Evolutionary conservation across 192 early-diverging fungal genomes (phyloP).

Genomic region (Umbelopsis vinacea): DNA sequence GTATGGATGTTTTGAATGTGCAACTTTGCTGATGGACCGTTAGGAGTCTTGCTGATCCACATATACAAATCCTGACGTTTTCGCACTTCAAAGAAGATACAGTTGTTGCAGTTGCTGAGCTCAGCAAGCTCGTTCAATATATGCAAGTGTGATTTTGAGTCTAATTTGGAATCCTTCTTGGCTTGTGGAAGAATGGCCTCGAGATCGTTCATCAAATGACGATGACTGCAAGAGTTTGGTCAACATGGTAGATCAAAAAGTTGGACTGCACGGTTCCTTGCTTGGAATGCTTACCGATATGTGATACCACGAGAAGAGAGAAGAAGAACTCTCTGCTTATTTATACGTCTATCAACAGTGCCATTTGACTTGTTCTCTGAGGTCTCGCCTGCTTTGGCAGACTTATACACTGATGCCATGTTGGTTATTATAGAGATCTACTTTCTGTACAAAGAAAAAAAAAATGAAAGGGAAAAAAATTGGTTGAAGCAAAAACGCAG

Average conservation of each 20-base stretch:
- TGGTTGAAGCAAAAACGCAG: conserved; percentile 11
- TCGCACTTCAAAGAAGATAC: conserved; percentile 93
- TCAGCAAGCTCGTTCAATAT: conserved; percentile 95
- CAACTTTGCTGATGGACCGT: conserved; percentile 94
- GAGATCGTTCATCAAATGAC: conserved; percentile 93
- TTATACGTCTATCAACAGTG: conserved; percentile 59
- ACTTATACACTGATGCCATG: conserved; percentile 46
- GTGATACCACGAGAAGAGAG: conserved; percentile 90
- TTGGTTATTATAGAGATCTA: conserved; percentile 29
- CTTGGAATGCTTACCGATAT: conserved; percentile 60
- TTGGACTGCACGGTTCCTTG: neutral
- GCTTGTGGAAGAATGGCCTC: conserved; percentile 88
- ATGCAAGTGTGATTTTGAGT: conserved; percentile 86
- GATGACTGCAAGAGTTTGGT: conserved; percentile 61
- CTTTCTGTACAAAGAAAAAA: neutral
- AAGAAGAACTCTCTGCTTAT: conserved; percentile 90
- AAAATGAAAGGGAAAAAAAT: conserved; percentile 4
- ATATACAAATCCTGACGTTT: conserved; percentile 92
- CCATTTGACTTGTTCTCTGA: conserved; percentile 29
- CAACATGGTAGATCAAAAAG: neutral
- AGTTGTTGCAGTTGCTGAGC: conserved; percentile 98
- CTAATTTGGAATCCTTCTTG: conserved; percentile 95
- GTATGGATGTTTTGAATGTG: conserved; percentile 97
- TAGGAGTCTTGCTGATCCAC: conserved; percentile 95
- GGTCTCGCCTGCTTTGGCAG: conserved; percentile 34